Conservation (phyloP, 1,284 basidiomycete genomes). For the Fomitopsis palustris region DNA sequence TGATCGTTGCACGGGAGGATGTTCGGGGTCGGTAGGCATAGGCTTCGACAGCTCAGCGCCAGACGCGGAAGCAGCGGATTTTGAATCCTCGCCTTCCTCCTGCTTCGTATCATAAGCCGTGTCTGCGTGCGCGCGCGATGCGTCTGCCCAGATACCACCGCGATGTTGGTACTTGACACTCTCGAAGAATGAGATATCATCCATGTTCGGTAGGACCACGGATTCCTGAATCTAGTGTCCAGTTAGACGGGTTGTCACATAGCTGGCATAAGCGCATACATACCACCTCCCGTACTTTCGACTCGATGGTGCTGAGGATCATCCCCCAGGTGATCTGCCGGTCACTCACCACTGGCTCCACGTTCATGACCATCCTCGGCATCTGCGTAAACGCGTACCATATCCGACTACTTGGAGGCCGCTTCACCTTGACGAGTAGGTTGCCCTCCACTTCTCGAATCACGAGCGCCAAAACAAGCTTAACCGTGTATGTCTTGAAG, state of each 20-base stretch:
- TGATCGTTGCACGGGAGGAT: slow-evolving; percentile 23
- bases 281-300: slow-evolving; percentile 85
- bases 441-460: slow-evolving; percentile 90
- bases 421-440: slow-evolving; percentile 85
- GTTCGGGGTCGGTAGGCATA: slow-evolving; percentile 17
- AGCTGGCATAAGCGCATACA: slow-evolving; percentile 32
- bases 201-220: slow-evolving; percentile 95
- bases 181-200: slow-evolving; percentile 95
- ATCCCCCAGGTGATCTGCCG: slow-evolving; percentile 91
- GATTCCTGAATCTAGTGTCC: slow-evolving; percentile 82
- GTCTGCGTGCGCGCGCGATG: slow-evolving; percentile 48
- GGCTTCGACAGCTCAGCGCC: slow-evolving; percentile 17
- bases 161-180: slow-evolving; percentile 63
- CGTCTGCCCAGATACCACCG: slow-evolving; percentile 90
- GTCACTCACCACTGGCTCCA: slow-evolving; percentile 93
- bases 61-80: slow-evolving; percentile 17
- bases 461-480: slow-evolving; percentile 84
- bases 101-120: slow-evolving; percentile 12
- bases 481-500: slow-evolving; percentile 88
- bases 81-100: slow-evolving; percentile 16
- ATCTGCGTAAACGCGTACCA: slow-evolving; percentile 98
- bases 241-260: not conserved
- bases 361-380: slow-evolving; percentile 85
- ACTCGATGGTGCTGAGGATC: slow-evolving; percentile 88
- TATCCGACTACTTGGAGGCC: slow-evolving; percentile 92